These are phyloP conservation scores for Mycena capillaripes DNA, from an alignment of 768 basidiomycete genomes.

Conservation along the genomic window DNA sequence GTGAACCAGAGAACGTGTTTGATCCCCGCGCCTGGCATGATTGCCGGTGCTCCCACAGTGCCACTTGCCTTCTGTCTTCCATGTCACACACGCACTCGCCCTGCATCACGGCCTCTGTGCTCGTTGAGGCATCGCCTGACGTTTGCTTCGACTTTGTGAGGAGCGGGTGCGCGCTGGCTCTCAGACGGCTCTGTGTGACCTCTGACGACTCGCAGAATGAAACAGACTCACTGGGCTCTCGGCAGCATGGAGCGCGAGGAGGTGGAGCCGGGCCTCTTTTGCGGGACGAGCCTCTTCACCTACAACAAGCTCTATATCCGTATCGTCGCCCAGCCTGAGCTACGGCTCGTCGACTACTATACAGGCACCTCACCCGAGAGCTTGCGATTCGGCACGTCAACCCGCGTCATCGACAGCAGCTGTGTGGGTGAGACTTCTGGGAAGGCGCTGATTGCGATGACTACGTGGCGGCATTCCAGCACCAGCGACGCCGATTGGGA, in stretches of 20 bases:
- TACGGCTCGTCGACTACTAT: slow-evolving; percentile 20
- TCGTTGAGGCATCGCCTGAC: slow-evolving; percentile 18
- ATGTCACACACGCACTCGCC: slow-evolving; percentile 22
- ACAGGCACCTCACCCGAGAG: slow-evolving; percentile 17
- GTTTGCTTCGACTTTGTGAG: slow-evolving; percentile 20
- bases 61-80: slow-evolving; percentile 20
- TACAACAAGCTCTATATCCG: slow-evolving; percentile 20
- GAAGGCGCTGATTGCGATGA: slow-evolving; percentile 17
- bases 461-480: slow-evolving; percentile 18
- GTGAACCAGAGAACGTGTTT: slow-evolving; percentile 12
- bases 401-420: slow-evolving; percentile 16
- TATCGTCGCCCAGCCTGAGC: slow-evolving; percentile 16
- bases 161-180: slow-evolving; percentile 16
- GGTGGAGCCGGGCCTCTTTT: slow-evolving; percentile 21
- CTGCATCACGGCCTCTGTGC: slow-evolving; percentile 20
- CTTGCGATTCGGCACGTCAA: slow-evolving; percentile 19
- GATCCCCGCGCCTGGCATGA: slow-evolving; percentile 17
- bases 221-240: slow-evolving; percentile 22
- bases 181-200: slow-evolving; percentile 21
- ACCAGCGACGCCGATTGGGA: slow-evolving; percentile 20
- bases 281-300: slow-evolving; percentile 21
- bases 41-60: slow-evolving; percentile 19
- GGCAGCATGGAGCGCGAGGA: slow-evolving; percentile 21
- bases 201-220: slow-evolving; percentile 18
- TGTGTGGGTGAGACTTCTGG: slow-evolving; percentile 16